phyloP scores from a whole-genome alignment of 139 green algal genomes.

The Chlorella sorokiniana region DNA sequence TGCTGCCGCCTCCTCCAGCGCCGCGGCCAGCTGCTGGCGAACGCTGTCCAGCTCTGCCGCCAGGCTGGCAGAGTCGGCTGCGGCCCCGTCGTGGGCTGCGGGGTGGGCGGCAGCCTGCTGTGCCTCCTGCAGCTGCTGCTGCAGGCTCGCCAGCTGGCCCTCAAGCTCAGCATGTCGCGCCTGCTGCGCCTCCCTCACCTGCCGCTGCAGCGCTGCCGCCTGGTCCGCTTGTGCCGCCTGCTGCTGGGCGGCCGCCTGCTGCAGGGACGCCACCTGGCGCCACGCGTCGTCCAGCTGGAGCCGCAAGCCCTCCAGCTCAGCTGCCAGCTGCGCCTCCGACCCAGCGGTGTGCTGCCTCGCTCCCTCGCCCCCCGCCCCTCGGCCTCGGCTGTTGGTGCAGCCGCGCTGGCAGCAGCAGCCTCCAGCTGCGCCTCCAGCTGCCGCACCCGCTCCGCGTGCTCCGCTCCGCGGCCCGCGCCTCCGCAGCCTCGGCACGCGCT shows the following conservation, averaged over 20 bases:
- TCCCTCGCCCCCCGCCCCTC: not conserved
- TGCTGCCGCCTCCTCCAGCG: not conserved
- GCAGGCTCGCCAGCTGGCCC: not conserved
- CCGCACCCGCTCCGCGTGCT: not conserved
- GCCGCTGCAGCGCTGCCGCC: not conserved
- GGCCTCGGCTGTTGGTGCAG: not conserved
- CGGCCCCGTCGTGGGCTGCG: too few relatives aligned
- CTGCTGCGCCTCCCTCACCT: not conserved
- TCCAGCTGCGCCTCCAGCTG: not conserved
- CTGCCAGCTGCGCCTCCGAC: not conserved
- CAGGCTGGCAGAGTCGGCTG: too few relatives aligned
- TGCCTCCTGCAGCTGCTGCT: constrained; percentile 5
- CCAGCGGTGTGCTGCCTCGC: not conserved
- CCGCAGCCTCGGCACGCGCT: constrained; percentile 15
- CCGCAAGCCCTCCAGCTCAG: not conserved
- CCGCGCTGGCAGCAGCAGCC: not conserved
- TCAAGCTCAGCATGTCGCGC: not conserved
- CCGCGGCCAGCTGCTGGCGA: constrained; percentile 2
- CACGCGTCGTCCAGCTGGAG: not conserved
- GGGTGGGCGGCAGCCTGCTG: not conserved
- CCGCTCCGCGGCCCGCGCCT: not conserved
- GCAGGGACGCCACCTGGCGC: not conserved
- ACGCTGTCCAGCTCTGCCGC: not conserved
- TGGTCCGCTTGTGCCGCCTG: not conserved
- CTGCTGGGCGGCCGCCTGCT: not conserved